phyloP scores from a whole-genome alignment of 2,329 filamentous ascomycete species.

The Penicillium vulpinum region DNA sequence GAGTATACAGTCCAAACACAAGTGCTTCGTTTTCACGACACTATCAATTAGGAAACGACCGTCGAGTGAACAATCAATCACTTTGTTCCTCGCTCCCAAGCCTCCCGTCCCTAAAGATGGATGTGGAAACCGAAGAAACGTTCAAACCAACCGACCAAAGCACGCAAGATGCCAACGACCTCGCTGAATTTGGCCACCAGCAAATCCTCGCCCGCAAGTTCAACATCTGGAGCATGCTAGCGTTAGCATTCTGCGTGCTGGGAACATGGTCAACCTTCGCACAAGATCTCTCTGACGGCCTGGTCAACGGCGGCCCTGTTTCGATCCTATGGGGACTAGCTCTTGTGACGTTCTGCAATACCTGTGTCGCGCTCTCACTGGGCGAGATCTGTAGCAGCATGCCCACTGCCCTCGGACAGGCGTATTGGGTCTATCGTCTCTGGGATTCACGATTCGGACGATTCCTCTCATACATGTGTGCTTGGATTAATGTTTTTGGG shows the following conservation, averaged over 20 bases:
- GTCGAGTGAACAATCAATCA: neutral
- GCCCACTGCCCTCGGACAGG: conserved; percentile 61
- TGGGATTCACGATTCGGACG: conserved; percentile 44
- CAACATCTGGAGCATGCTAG: conserved; percentile 57
- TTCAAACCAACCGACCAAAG: conserved; percentile 29
- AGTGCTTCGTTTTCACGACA: neutral
- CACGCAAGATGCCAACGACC: conserved; percentile 42
- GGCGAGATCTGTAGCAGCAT: conserved; percentile 59
- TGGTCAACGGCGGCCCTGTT: conserved; percentile 55
- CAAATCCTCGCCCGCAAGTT: conserved; percentile 51
- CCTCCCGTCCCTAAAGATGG: conserved; percentile 7
- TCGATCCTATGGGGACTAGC: conserved; percentile 57
- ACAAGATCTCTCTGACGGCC: conserved; percentile 52
- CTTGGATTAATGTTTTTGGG: conserved; percentile 61
- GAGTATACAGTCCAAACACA: neutral
- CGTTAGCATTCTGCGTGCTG: conserved; percentile 57
- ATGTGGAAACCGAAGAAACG: conserved; percentile 15
- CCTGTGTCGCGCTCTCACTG: conserved; percentile 56
- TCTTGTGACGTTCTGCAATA: conserved; percentile 53
- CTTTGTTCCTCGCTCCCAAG: neutral
- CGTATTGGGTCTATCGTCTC: conserved; percentile 55
- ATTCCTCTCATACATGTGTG: conserved; percentile 57
- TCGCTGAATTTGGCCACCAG: conserved; percentile 44
- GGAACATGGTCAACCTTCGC: conserved; percentile 60
- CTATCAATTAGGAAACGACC: conserved; percentile 10